Conservation (phyloP, 2,329 filamentous ascomycete genomes). For the Cytospora chrysosperma region DNA sequence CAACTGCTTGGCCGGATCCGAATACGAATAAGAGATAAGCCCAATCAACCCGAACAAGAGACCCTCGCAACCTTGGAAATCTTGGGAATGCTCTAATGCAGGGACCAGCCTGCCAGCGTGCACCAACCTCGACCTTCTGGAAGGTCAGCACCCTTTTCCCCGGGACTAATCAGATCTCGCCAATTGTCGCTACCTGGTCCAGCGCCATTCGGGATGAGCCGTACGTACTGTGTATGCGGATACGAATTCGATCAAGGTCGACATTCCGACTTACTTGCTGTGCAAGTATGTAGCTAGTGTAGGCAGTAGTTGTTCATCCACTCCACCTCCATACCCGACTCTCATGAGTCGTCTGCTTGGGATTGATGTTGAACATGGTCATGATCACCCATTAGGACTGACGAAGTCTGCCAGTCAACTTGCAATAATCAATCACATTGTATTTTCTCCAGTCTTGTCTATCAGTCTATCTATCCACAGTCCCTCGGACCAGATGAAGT, state of each 20-base stretch:
- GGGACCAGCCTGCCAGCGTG: too few species aligned
- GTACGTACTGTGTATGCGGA: too few species aligned
- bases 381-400: too few species aligned
- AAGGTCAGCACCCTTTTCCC: background rate
- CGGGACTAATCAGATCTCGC: background rate
- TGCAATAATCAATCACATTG: background rate
- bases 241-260: background rate
- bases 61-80: background rate
- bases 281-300: too few species aligned
- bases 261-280: too few species aligned
- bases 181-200: too few species aligned
- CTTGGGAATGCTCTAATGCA: too few species aligned
- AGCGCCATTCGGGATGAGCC: background rate
- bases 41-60: slow-evolving; percentile 11
- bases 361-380: too few species aligned
- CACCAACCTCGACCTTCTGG: background rate
- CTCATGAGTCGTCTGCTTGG: background rate
- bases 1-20: too few species aligned
- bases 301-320: too few species aligned
- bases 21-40: slow-evolving; percentile 24
- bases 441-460: background rate
- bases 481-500: background rate
- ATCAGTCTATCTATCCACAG: background rate
- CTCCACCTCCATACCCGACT: background rate
- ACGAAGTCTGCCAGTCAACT: too few species aligned